Evolutionary conservation across 257 asterid species (phyloP).

Genomic region (Solanum tarijense): DNA sequence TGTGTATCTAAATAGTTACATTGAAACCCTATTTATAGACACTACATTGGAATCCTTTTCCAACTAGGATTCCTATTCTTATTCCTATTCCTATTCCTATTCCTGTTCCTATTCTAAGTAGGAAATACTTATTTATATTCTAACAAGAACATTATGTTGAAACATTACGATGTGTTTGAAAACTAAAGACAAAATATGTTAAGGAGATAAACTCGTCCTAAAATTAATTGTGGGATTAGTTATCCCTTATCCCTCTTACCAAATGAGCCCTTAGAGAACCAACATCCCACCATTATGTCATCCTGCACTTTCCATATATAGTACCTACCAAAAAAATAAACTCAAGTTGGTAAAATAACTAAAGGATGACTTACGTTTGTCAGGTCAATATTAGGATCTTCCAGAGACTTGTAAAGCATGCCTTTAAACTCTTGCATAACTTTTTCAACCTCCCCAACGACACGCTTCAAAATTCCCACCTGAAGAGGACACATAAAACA

Average conservation of each 20-base stretch:
- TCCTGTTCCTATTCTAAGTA: too few relatives aligned
- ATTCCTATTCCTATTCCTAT: too few relatives aligned
- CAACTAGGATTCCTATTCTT: too few relatives aligned
- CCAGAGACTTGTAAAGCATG: slow-evolving; percentile 93
- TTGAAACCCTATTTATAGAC: too few relatives aligned
- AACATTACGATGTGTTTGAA: neutral
- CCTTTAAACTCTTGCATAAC: slow-evolving; percentile 92
- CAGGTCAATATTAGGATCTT: slow-evolving; percentile 84
- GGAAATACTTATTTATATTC: too few relatives aligned
- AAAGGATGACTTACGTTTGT: slow-evolving; percentile 48
- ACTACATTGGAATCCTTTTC: too few relatives aligned
- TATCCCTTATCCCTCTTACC: neutral
- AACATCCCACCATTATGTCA: neutral
- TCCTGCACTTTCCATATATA: neutral
- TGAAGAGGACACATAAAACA: slow-evolving; percentile 19
- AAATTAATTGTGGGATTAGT: neutral
- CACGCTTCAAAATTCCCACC: slow-evolving; percentile 94
- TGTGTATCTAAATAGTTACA: too few relatives aligned
- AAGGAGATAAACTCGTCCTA: neutral
- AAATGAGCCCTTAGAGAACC: neutral
- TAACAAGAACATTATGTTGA: neutral
- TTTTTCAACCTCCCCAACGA: slow-evolving; percentile 90
- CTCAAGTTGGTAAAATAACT: neutral
- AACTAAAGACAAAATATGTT: neutral
- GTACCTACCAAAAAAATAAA: neutral